Conservation (phyloP, 2,329 filamentous ascomycete species). For the Clarireedia hainanense region DNA sequence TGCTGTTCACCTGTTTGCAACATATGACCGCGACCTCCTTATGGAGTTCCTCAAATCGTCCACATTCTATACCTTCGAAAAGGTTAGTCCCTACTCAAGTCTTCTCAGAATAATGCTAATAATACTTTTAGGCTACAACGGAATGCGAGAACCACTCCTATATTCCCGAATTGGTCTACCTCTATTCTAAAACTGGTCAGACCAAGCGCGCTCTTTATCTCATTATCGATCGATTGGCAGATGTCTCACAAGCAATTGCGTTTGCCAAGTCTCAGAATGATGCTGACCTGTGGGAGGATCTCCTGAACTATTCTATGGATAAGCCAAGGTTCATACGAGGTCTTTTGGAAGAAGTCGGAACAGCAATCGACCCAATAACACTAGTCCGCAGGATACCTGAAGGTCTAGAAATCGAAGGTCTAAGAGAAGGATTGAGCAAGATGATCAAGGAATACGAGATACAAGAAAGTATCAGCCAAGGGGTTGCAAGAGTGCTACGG, state of each 20-base stretch:
- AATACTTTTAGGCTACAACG: slow-evolving; percentile 47
- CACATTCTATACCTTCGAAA: slow-evolving; percentile 82
- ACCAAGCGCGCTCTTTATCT: slow-evolving; percentile 86
- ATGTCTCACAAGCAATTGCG: slow-evolving; percentile 85
- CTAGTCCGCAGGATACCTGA: slow-evolving; percentile 87
- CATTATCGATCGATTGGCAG: slow-evolving; percentile 86
- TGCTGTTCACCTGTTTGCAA: slow-evolving; percentile 77
- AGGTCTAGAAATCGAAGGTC: slow-evolving; percentile 83
- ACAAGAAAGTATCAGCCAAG: slow-evolving; percentile 84
- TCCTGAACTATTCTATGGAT: slow-evolving; percentile 95
- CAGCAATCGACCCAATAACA: slow-evolving; percentile 84
- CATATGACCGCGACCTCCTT: slow-evolving; percentile 70
- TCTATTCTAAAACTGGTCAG: slow-evolving; percentile 91
- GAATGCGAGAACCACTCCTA: slow-evolving; percentile 77
- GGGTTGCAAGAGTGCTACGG: slow-evolving; percentile 76
- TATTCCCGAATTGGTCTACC: slow-evolving; percentile 87
- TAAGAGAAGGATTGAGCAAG: slow-evolving; percentile 78
- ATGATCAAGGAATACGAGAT: slow-evolving; percentile 96
- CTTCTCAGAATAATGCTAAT: slow-evolving; percentile 6
- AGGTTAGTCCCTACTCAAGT: slow-evolving; percentile 33
- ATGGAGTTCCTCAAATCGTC: slow-evolving; percentile 83
- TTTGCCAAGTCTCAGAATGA: slow-evolving; percentile 94
- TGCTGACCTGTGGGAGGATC: slow-evolving; percentile 86
- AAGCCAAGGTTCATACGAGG: slow-evolving; percentile 92
- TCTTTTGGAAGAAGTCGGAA: slow-evolving; percentile 87